phyloP scores from a whole-genome alignment of 306 rosid genomes.

The Herpetospermum pedunculosum region DNA sequence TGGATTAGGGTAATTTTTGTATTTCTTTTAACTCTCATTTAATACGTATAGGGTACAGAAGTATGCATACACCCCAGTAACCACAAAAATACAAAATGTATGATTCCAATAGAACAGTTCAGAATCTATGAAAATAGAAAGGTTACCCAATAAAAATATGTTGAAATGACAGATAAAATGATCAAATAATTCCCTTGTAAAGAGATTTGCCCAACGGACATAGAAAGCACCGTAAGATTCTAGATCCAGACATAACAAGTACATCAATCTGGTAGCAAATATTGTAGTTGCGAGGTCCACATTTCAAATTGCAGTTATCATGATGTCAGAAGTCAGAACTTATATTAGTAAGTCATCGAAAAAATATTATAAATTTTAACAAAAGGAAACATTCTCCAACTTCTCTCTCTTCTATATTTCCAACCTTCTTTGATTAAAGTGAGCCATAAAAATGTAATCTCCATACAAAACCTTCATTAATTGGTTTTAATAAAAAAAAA shows the following conservation, averaged over 20 bases:
- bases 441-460: not conserved
- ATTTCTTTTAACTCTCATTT: not conserved
- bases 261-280: not conserved
- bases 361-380: not conserved
- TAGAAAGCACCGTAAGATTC: not conserved
- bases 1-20: not conserved
- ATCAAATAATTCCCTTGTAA: not conserved
- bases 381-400: not conserved
- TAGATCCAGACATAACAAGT: not conserved
- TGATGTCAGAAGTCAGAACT: not conserved
- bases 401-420: not conserved
- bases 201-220: not conserved
- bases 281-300: not conserved
- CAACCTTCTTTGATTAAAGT: not conserved
- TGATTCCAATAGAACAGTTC: not conserved
- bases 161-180: not conserved
- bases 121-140: not conserved
- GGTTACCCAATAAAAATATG: not conserved
- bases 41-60: not conserved
- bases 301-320: not conserved
- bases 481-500: not conserved
- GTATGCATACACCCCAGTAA: not conserved
- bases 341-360: not conserved
- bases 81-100: not conserved
- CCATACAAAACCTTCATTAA: not conserved